These are phyloP conservation scores for Penicillium concentricum DNA, from an alignment of 2,329 filamentous ascomycete species.

Conservation along the genomic window DNA sequence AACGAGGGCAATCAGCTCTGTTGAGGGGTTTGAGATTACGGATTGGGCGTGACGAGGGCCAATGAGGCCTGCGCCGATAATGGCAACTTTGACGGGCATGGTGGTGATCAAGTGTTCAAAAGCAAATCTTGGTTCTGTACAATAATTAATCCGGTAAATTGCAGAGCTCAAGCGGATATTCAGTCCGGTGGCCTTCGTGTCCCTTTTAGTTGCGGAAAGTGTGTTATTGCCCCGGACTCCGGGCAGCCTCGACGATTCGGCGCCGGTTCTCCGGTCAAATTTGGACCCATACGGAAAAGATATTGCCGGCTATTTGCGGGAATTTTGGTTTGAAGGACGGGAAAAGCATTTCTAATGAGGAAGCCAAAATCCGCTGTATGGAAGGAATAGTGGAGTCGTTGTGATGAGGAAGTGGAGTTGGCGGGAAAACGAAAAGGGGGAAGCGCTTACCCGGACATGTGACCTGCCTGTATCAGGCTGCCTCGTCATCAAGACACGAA, in stretches of 20 bases:
- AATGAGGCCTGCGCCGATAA: slow-evolving; percentile 52
- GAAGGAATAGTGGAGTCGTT: not conserved
- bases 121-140: no score
- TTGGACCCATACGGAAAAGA: not conserved
- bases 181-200: not conserved
- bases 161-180: not conserved
- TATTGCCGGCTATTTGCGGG: not conserved
- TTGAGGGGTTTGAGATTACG: slow-evolving; percentile 39
- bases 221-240: not conserved
- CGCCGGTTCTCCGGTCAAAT: not conserved
- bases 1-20: slow-evolving; percentile 47
- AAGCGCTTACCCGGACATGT: slow-evolving; percentile 15
- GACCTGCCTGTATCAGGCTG: not conserved
- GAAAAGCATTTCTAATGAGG: not conserved
- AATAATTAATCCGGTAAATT: not conserved
- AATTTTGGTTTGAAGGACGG: not conserved
- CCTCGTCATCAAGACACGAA: slow-evolving; percentile 1
- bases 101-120: not conserved
- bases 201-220: not conserved
- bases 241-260: not conserved
- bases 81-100: slow-evolving; percentile 38
- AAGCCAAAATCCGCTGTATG: not conserved
- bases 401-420: slow-evolving; percentile 3
- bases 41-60: slow-evolving; percentile 52
- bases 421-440: slow-evolving; percentile 12